A percentile compares a stretch with the other conserved stretches of the same genome.
Conservation (phyloP, 2,329 filamentous ascomycete genomes). For the Arthroderma sp. region DNA sequence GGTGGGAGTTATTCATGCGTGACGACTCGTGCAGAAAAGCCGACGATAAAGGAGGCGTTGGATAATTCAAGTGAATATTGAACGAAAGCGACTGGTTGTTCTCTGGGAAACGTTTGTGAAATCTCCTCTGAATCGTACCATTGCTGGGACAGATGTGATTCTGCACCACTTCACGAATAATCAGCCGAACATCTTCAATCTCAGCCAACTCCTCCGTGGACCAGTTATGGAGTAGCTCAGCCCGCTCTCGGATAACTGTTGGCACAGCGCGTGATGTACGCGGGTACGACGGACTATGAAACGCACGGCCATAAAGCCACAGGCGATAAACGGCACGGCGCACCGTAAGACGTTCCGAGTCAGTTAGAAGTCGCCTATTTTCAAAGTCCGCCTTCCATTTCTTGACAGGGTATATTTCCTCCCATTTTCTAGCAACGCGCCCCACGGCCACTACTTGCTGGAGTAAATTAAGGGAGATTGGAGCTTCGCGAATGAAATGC, state of each 20-base stretch:
- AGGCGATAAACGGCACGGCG: slow-evolving; percentile 47
- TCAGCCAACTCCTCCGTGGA: slow-evolving; percentile 42
- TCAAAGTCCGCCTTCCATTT: slow-evolving; percentile 49
- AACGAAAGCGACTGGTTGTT: slow-evolving; percentile 38
- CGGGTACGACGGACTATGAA: slow-evolving; percentile 40
- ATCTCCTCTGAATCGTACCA: slow-evolving; percentile 45
- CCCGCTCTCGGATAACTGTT: slow-evolving; percentile 37
- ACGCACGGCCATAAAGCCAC: slow-evolving; percentile 48
- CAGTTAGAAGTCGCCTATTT: slow-evolving; percentile 40
- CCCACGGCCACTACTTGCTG: slow-evolving; percentile 43
- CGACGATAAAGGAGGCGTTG: slow-evolving; percentile 22
- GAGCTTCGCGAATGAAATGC: slow-evolving; percentile 39
- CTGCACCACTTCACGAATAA: slow-evolving; percentile 44
- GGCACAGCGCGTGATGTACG: slow-evolving; percentile 38
- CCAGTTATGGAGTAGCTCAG: slow-evolving; percentile 48
- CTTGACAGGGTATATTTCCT: slow-evolving; percentile 48
- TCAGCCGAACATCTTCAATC: slow-evolving; percentile 43
- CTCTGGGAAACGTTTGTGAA: slow-evolving; percentile 43
- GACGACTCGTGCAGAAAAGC: slow-evolving; percentile 9
- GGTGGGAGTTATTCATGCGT: not conserved
- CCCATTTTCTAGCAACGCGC: slow-evolving; percentile 43
- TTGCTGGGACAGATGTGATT: slow-evolving; percentile 50
- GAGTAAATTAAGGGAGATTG: slow-evolving; percentile 43
- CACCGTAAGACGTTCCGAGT: slow-evolving; percentile 37
- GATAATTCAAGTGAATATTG: slow-evolving; percentile 40